Evolutionary conservation across 352 stramenopile genomes (phyloP), one percentile per base, ranked within the genome.

Genomic region (Globisporangium spinosum): DNA sequence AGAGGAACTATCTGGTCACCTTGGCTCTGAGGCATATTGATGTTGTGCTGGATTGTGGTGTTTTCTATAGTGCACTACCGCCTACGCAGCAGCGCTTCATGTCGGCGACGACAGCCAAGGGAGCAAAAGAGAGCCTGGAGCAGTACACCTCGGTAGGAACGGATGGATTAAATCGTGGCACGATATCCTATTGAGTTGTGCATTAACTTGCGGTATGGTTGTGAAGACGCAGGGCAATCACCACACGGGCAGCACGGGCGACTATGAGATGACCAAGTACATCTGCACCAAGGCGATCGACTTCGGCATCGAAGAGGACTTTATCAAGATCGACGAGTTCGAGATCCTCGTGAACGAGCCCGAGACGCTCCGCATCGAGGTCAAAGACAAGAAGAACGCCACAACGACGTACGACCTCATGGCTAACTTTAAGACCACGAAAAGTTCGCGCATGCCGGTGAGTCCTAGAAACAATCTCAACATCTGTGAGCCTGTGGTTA

Each of bases 281-380:
- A 94, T 94, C 53, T 79, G 82, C 32, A 78, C 80, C 20, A 79
- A 82, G 53, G 84, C 84, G 22, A 80, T 93, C 10, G 79, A 89
- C 25, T 92, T 90, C 58, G 87, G 87, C 13, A 86, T 95, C 65
- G 79, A 90, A 35, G 82, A 91, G 58, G 73, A 59, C n/a, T 79
- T 74, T 27, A 85, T 95, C 72, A 93, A 91, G 63, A 58, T 92
- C n/a, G 86, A 92, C 55, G 85, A 93, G 27, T 94, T 94, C 56
- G 85, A 94, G 67, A 87, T 94, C 51, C 70, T 95, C 25, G 70
- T 89, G 34, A 95, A 94, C 56, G 77, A 87, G 25, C 85, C 84
- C 0, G 80, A 91, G 63, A 76, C 70, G 27, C 75, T 95, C 60
- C 80, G 74, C 2, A 72, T 91, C 29, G 68, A 85, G 38, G 38